phyloP scores from a whole-genome alignment of 352 stramenopile genomes.

The Phytopythium aichiense region DNA sequence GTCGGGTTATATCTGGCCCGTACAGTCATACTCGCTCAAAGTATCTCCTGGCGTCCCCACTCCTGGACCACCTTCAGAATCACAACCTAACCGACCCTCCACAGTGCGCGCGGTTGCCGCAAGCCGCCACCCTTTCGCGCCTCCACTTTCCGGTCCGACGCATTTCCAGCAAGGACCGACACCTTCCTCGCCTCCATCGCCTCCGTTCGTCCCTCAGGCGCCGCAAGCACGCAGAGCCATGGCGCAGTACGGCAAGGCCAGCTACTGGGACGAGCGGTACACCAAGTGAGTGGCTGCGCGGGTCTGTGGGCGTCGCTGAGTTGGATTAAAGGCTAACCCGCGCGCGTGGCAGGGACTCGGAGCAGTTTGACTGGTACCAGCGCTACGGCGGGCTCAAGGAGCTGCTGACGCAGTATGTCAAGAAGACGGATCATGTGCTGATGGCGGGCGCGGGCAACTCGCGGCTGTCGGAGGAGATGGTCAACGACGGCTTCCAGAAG shows the following conservation, averaged over 20 bases:
- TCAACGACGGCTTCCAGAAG: constrained; percentile 93
- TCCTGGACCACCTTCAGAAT: too few relatives aligned
- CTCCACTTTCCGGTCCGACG: constrained; percentile 6
- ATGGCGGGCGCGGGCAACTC: constrained; percentile 94
- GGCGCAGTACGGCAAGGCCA: constrained; percentile 92
- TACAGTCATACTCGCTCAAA: not conserved
- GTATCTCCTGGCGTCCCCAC: not conserved
- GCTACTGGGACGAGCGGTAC: constrained; percentile 94
- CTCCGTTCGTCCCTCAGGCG: not conserved
- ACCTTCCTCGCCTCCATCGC: not conserved
- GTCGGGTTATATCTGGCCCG: not conserved
- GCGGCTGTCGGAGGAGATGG: constrained; percentile 94
- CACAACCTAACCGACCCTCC: not conserved
- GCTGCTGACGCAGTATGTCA: constrained; percentile 89
- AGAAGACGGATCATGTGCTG: constrained; percentile 92
- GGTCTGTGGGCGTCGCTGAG: too few relatives aligned
- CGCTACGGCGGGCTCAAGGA: constrained; percentile 90
- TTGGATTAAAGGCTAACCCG: not conserved
- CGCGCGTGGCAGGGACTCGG: constrained; percentile 62
- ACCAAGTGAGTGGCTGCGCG: constrained; percentile 69
- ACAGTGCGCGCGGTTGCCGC: not conserved
- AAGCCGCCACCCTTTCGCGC: constrained; percentile 1
- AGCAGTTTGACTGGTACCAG: constrained; percentile 95
- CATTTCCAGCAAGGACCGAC: too few relatives aligned
- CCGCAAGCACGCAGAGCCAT: constrained; percentile 22